phyloP scores from a whole-genome alignment of 2,329 filamentous ascomycete species.

The Pyrenochaeta sp. region DNA sequence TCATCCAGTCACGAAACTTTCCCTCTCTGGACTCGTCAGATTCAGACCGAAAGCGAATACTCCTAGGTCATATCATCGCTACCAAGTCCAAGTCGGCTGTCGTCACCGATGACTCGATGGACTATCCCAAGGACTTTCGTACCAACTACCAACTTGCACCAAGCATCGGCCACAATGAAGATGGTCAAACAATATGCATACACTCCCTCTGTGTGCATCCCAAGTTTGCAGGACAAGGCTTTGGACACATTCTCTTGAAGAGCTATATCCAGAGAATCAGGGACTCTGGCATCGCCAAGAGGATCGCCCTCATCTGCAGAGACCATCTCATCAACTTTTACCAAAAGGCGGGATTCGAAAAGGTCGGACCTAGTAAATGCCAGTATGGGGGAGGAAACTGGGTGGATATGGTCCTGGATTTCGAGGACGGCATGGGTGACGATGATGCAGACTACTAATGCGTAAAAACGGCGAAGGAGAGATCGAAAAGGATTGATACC shows the following conservation, averaged over 20 bases:
- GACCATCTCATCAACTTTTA: conserved; percentile 79
- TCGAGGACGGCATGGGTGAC: conserved; percentile 24
- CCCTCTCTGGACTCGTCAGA: conserved; percentile 66
- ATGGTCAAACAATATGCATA: conserved; percentile 76
- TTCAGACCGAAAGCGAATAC: conserved; percentile 65
- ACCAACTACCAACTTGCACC: conserved; percentile 47
- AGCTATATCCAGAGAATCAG: conserved; percentile 80
- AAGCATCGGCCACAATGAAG: conserved; percentile 72
- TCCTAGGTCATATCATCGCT: conserved; percentile 80
- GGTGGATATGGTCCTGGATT: conserved; percentile 74
- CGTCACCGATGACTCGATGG: conserved; percentile 81
- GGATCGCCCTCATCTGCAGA: conserved; percentile 78
- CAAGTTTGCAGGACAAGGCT: conserved; percentile 73
- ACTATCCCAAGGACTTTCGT: conserved; percentile 72
- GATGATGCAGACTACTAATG: conserved; percentile 10
- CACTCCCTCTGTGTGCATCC: conserved; percentile 85
- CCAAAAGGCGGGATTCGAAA: conserved; percentile 73
- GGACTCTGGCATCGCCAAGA: conserved; percentile 72
- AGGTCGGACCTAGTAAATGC: conserved; percentile 71
- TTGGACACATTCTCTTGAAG: conserved; percentile 77
- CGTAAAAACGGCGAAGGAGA: too few species aligned
- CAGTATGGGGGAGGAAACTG: conserved; percentile 81
- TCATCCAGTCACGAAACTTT: conserved; percentile 63
- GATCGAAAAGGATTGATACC: too few species aligned
- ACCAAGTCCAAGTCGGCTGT: conserved; percentile 70